Conservation (phyloP, 495 filamentous ascomycete species). For the Evernia prunastri region DNA sequence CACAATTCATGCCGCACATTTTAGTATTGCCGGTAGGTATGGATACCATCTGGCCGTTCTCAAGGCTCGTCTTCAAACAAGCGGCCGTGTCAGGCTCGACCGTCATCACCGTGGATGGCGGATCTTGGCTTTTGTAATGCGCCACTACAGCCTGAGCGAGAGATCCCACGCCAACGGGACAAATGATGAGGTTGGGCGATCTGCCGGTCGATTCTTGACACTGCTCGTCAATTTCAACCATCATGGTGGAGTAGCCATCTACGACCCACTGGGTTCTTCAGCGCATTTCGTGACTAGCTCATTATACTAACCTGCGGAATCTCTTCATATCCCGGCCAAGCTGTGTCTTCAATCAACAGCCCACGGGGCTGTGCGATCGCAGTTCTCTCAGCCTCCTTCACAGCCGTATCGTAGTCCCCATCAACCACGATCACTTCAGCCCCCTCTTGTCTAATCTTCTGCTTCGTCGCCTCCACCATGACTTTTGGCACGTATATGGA, state of each 20-base stretch:
- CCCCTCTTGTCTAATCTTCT: conserved; percentile 51
- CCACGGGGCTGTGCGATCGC: conserved; percentile 28
- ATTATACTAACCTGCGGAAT: conserved; percentile 43
- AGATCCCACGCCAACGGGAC: conserved; percentile 60
- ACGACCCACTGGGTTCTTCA: conserved; percentile 51
- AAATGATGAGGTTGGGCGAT: conserved; percentile 35
- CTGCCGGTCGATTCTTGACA: conserved; percentile 24
- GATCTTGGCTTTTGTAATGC: conserved; percentile 45
- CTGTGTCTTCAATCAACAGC: conserved; percentile 60
- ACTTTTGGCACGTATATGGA: conserved; percentile 51
- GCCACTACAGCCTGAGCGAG: conserved; percentile 53
- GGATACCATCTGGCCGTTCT: conserved; percentile 36
- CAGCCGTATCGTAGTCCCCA: conserved; percentile 56
- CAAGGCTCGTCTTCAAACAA: conserved; percentile 48
- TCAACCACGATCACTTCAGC: conserved; percentile 45
- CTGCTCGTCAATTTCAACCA: conserved; percentile 55
- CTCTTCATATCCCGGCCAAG: conserved; percentile 55
- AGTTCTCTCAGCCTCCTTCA: conserved; percentile 39
- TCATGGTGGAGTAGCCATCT: conserved; percentile 65
- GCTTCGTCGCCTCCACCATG: conserved; percentile 47
- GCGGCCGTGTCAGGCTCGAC: conserved; percentile 62
- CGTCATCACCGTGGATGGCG: conserved; percentile 39
- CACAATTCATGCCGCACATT: conserved; percentile 65
- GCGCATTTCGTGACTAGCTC: not conserved
- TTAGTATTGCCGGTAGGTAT: conserved; percentile 50